Base-by-base conservation (phyloP, 768 basidiomycete genomes). In the Kwoniella sp. region DNA sequence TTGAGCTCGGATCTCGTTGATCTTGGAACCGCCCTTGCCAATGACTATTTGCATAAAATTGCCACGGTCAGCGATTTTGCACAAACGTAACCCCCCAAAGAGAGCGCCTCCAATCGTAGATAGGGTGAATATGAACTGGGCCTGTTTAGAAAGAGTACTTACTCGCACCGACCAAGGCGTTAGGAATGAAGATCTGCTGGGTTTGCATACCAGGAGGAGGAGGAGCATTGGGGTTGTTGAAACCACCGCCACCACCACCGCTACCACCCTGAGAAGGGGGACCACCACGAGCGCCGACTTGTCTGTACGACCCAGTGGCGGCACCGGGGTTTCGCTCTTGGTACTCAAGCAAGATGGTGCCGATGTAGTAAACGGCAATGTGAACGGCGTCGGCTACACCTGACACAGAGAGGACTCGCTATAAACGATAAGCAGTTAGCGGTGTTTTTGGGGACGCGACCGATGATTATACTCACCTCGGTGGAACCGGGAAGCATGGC, bases 401-500 rank as follows among this genome's bases (percentile, higher is more conserved):
- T 24, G 95, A 92, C 37, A 98, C 95, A 70, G 93, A 96, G 56
- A 99, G 85, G 25, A 99, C 93, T 61, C 96, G 91, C 94, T 97
- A 54, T 40, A 52, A 48, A 7, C 15, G 13, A 24, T 1, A 55
- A 26, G 59, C 48, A 54, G 62, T 21, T 19, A 29, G 5, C 26
- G 29, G 17, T 24, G 22, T 24, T 22, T 27, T 50, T 13, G 24
- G 22, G 22, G 29, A 27, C 27, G 1, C 7, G 48, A 22, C 7
- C 6, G 24, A 6, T 10, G n/a, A n/a, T n/a, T n/a, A n/a, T 53
- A 72, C 84, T 72, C 76, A 95, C 94, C 89, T 99, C 96, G 22
- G 95, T 98, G n/a, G 92, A 96, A 17, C 96, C 96, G 1, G 96
- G 95, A 29, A 99, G 85, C 94, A 98, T 96, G 56, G 92, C 90